Conservation (phyloP, 768 basidiomycete species). For the Candolleomyces eurysporus region DNA sequence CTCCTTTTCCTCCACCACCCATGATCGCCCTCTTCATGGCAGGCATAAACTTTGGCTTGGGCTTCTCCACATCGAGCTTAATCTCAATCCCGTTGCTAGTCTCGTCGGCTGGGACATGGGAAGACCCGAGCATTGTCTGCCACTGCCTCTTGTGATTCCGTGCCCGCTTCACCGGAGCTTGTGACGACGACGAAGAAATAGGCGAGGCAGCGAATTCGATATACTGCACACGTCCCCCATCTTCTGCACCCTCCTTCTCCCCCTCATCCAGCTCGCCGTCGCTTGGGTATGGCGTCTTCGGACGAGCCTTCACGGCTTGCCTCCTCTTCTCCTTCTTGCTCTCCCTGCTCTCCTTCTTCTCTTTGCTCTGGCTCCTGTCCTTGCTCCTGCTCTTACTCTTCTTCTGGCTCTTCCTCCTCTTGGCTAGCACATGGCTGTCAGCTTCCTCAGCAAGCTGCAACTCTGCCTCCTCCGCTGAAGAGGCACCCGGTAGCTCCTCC, state of each 20-base stretch:
- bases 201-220: no score
- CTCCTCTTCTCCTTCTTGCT: background rate
- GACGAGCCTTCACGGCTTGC: background rate
- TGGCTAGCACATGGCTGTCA: no score
- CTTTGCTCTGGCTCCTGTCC: background rate
- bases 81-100: background rate
- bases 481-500: background rate
- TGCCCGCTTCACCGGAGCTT: background rate
- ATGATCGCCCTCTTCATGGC: background rate
- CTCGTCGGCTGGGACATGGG: background rate
- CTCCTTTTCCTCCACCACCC: background rate
- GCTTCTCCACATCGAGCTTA: background rate
- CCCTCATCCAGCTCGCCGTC: background rate
- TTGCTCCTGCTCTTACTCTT: background rate
- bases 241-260: background rate
- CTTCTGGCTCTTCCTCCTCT: no score
- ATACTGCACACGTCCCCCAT: background rate
- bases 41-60: slow-evolving; percentile 1
- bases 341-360: background rate
- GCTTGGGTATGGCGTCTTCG: background rate
- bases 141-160: slow-evolving; percentile 7
- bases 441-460: no score
- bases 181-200: background rate
- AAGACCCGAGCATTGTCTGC: slow-evolving; percentile 1
- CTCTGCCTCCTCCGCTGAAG: background rate